Evolutionary conservation across 73 alveolate genomes (phyloP).

Genomic region (Paramecium biaurelia): DNA sequence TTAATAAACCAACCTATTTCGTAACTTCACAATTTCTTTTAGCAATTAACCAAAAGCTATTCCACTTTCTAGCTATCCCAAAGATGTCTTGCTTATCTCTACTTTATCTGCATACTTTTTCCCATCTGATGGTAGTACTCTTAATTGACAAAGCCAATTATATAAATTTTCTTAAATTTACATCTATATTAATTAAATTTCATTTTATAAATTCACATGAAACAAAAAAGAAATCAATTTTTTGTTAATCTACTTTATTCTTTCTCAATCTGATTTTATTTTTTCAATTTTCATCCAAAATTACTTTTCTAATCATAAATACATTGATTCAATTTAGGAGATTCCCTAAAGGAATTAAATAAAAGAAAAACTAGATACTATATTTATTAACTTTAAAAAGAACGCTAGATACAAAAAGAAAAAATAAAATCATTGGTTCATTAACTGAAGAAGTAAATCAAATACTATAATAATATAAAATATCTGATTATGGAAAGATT

Average conservation of each 20-base stretch:
- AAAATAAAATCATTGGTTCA: no score
- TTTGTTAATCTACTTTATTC: neutral
- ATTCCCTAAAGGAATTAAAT: no score
- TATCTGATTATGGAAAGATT: neutral
- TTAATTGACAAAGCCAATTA: conserved; percentile 44
- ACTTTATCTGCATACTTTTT: conserved; percentile 57
- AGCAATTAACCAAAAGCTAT: conserved; percentile 53
- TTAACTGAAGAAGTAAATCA: no score
- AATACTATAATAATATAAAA: neutral
- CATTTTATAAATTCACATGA: neutral
- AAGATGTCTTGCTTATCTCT: neutral
- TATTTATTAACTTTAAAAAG: no score
- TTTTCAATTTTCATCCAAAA: neutral
- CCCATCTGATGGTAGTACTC: conserved; percentile 34
- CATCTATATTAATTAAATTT: neutral
- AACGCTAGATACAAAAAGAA: no score
- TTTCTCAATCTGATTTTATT: neutral
- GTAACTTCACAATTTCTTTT: conserved; percentile 56
- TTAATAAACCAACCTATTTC: conserved; percentile 32
- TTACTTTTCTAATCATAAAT: no score
- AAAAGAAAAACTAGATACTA: no score
- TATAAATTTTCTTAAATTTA: conserved; percentile 51
- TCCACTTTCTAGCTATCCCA: conserved; percentile 56
- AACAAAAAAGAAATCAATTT: neutral
- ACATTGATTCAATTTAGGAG: no score